Evolutionary conservation across 1,284 basidiomycete genomes (phyloP), one percentile per base, ranked within the genome.

Genomic region (Bondarzewia mesenterica): DNA sequence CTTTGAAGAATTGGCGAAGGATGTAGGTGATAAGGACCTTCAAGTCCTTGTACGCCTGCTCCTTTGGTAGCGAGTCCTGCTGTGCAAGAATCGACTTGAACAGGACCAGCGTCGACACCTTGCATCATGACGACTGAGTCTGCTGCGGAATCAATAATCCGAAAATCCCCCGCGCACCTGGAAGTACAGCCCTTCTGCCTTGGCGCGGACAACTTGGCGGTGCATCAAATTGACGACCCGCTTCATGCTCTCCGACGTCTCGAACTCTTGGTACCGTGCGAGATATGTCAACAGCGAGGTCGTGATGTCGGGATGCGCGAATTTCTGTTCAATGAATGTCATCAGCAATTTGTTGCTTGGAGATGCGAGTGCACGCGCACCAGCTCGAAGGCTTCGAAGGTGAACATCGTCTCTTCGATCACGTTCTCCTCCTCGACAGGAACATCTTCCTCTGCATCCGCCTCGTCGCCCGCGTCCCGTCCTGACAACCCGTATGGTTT

Each of bases 101-200:
- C 29, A 95, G 75, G 54, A 85, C 71, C 50, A 96, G 67, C 5
- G 86, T 86, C 21, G 92, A 90, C 6, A 89, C 90, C 92, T n/a
- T 94, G 66, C 14, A 21, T 25, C n/a, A 5, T 14, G 20, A 16
- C 21, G 27, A n/a, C n/a, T 39, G 7, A 27, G 26, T 8, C 14
- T 14, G 16, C 3, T 6, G 10, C 21, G 21, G 20, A n/a, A 35
- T 5, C 36, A 20, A 22, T 16, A 23, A 14, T 7, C 40, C 10
- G 21, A 41, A n/a, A 46, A 44, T 44, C 21, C 40, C 44, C 32
- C 26, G 63, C 76, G 52, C 50, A 90, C 92, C 65, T 93, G 90
- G 77, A 93, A 97, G 68, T 91, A 96, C 12, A 97, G 68, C 0
- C 85, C 91, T 62, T 96, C 93, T 0, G 90, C 90, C 61, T 94